Evolutionary conservation across 495 filamentous ascomycete genomes (phyloP), one percentile per base, ranked within the genome.

Genomic region (Trichoderma gamsii): DNA sequence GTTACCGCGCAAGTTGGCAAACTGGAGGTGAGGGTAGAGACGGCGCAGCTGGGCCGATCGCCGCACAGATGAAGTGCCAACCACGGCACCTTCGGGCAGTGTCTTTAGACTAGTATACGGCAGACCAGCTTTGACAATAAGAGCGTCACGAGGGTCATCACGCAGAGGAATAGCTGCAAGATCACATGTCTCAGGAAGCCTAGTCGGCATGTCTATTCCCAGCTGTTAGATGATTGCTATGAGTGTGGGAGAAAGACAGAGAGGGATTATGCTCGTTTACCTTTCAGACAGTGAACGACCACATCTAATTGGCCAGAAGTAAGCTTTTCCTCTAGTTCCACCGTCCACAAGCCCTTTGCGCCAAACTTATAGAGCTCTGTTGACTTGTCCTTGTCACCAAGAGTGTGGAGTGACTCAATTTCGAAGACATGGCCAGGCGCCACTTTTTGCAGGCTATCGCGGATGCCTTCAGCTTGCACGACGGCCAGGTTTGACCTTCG

Each of bases 281-380:
- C 56, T 61, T 61, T 61, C 23, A 61, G 56, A 18, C 56, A 61
- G 7, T 61, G 56, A 13, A 61, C 56, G 16, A 61, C n/a, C 11
- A 61, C 56, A 61, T 61, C 56, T 9, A 61, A 9, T 16, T 61
- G 23, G 16, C 56, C 25, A 61, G 56, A 61, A 2, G 56, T 61
- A 15, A 61, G 56, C 25, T 61, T 61, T 15, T 61, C 56, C 25
- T 61, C 56, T 1, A 61, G 27, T 25, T 61, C 56, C 3, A 23
- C 56, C 25, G 56, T 61, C 56, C 56, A 61, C 16, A 61, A 23
- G 56, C n/a, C 27, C 56, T 61, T 61, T 61, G 56, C 56, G 23
- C 56, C 56, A 61, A 61, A 61, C 7, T 61, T 61, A 13, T 61
- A 61, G 11, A 61, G 56, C 56, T 61, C 56, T 18, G 25, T 61